A percentile compares a stretch with the other conserved stretches of the same genome.
Evolutionary conservation across 306 rosid genomes (phyloP).

Genomic region (Casuarina equisetifolia): DNA sequence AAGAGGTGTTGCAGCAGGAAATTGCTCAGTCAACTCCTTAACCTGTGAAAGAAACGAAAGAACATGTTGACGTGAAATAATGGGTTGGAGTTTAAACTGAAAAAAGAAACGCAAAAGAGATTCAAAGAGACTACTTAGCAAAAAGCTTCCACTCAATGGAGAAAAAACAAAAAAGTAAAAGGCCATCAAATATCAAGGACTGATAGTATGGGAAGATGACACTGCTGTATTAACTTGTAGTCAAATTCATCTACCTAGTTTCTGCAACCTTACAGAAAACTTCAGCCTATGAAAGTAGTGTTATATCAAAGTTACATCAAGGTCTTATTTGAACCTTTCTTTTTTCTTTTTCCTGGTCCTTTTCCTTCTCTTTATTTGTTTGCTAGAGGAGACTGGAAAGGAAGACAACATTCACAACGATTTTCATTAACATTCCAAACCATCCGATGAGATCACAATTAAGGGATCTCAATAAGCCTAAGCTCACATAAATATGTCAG

Average conservation of each 20-base stretch:
- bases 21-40: constrained; percentile 81
- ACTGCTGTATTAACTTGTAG: neutral
- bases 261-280: constrained; percentile 5
- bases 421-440: neutral
- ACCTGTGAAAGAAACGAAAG: constrained; percentile 49
- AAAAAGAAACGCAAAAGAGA: neutral
- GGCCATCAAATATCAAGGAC: neutral
- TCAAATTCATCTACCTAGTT: neutral
- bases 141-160: neutral
- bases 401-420: neutral
- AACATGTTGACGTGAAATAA: neutral
- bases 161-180: neutral
- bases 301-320: neutral
- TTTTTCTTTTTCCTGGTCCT: too few species aligned
- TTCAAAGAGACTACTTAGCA: neutral
- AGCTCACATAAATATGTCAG: neutral
- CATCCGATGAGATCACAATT: neutral
- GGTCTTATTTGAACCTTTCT: too few species aligned
- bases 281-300: neutral
- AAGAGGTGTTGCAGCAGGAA: constrained; percentile 92
- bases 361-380: neutral
- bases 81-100: neutral
- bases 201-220: neutral
- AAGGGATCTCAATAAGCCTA: neutral
- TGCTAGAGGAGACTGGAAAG: neutral